These are phyloP conservation scores for Cytospora piceae DNA, from an alignment of 2,329 filamentous ascomycete genomes.

Conservation along the genomic window DNA sequence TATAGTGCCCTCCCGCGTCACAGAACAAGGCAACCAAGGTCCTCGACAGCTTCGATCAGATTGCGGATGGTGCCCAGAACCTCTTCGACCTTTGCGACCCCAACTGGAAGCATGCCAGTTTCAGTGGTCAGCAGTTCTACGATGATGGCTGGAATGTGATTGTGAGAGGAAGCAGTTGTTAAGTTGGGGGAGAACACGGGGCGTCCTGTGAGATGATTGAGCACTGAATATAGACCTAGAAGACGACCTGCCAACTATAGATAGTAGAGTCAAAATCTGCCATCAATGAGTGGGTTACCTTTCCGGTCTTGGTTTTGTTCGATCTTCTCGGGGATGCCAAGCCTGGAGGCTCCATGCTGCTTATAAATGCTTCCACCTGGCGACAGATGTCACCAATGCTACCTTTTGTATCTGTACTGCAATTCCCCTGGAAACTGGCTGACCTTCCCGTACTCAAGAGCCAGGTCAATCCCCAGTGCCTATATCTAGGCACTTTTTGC, in stretches of 20 bases:
- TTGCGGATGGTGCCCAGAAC: constrained; percentile 9
- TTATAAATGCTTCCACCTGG: neutral
- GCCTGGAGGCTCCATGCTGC: neutral
- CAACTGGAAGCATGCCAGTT: neutral
- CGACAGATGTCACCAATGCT: neutral
- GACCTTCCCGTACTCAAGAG: neutral
- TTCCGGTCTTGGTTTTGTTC: neutral
- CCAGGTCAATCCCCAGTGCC: neutral
- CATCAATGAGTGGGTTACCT: neutral
- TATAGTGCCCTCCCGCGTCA: neutral
- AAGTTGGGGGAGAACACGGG: neutral
- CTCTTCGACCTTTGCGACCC: constrained; percentile 1
- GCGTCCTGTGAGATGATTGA: too few species aligned
- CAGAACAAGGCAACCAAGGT: constrained; percentile 12
- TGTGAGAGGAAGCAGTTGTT: neutral
- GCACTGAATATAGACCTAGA: neutral
- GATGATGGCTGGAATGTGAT: constrained; percentile 18
- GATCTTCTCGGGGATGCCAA: neutral
- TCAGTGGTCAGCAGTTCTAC: constrained; percentile 19
- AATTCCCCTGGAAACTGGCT: neutral
- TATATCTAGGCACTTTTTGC: neutral
- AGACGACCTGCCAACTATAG: neutral
- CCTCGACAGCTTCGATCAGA: constrained; percentile 4
- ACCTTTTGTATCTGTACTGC: neutral
- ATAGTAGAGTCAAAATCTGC: neutral